phyloP scores from a whole-genome alignment of 495 filamentous ascomycete genomes.

The Hypoxylon perforatum region DNA sequence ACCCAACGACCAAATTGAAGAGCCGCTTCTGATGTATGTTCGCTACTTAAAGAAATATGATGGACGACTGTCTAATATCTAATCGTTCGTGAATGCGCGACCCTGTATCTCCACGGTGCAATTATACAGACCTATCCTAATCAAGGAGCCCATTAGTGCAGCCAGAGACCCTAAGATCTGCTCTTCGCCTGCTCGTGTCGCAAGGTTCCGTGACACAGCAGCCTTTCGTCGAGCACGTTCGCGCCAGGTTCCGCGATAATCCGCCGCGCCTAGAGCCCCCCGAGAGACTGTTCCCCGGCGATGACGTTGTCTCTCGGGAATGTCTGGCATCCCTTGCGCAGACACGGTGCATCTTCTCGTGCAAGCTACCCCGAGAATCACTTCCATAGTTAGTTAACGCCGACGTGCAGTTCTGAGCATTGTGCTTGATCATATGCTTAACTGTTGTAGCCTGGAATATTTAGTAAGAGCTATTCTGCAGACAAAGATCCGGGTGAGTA shows the following conservation, averaged over 20 bases:
- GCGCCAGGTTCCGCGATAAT: conserved; percentile 22
- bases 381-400: conserved; percentile 34
- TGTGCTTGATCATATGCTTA: conserved; percentile 3
- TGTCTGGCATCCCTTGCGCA: conserved; percentile 33
- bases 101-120: no score
- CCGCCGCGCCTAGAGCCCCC: conserved; percentile 14
- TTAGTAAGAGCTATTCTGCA: conserved; percentile 24
- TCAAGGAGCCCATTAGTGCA: conserved; percentile 18
- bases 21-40: background rate
- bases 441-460: conserved; percentile 22
- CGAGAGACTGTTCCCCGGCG: conserved; percentile 21
- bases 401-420: background rate
- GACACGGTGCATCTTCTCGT: conserved; percentile 40
- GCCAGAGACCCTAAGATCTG: conserved; percentile 32
- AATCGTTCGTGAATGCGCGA: conserved; percentile 22
- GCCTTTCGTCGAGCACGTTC: conserved; percentile 37
- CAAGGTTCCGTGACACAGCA: conserved; percentile 35
- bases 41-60: conserved; percentile 30
- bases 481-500: conserved; percentile 9
- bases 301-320: conserved; percentile 11
- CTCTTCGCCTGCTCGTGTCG: conserved; percentile 37
- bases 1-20: background rate
- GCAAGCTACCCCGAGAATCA: conserved; percentile 38
- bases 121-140: conserved; percentile 11
- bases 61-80: conserved; percentile 42